phyloP scores from a whole-genome alignment of 768 basidiomycete species.

The Sporobolomyces roseus region DNA sequence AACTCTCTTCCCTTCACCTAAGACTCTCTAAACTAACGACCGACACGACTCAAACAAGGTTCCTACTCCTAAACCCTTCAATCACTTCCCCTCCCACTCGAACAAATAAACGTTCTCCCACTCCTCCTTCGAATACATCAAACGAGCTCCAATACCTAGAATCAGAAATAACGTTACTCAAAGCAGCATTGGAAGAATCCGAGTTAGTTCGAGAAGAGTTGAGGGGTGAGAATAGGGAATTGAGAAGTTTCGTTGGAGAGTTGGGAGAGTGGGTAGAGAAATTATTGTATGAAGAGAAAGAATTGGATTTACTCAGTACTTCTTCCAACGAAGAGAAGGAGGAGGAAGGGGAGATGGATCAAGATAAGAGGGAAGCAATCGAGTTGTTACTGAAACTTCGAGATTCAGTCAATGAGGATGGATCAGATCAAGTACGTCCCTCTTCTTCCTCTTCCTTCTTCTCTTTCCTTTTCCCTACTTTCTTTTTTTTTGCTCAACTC shows the following conservation, averaged over 20 bases:
- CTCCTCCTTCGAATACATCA: not conserved
- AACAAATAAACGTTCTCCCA: not conserved
- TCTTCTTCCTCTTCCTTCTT: not conserved
- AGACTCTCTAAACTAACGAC: not conserved
- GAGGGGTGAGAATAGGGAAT: not conserved
- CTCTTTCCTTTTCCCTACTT: not conserved
- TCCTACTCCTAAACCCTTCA: not conserved
- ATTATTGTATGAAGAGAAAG: not conserved
- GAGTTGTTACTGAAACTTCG: not conserved
- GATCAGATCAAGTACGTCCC: not conserved
- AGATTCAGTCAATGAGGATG: not conserved
- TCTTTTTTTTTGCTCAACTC: not conserved
- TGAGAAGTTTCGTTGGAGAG: not conserved
- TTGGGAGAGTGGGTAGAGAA: constrained; percentile 6
- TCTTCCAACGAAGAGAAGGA: not conserved
- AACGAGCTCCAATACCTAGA: not conserved
- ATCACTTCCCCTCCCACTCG: not conserved
- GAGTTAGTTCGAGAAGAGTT: not conserved
- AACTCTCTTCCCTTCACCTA: not conserved
- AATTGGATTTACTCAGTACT: not conserved
- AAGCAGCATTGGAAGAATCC: not conserved
- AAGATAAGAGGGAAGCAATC: not conserved
- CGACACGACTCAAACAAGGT: too few relatives aligned
- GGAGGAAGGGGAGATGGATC: not conserved
- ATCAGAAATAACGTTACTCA: constrained; percentile 2